A percentile compares a stretch with the other conserved stretches of the same genome.
Conservation (phyloP, 495 filamentous ascomycete genomes). For the Aspergillus wentii region DNA sequence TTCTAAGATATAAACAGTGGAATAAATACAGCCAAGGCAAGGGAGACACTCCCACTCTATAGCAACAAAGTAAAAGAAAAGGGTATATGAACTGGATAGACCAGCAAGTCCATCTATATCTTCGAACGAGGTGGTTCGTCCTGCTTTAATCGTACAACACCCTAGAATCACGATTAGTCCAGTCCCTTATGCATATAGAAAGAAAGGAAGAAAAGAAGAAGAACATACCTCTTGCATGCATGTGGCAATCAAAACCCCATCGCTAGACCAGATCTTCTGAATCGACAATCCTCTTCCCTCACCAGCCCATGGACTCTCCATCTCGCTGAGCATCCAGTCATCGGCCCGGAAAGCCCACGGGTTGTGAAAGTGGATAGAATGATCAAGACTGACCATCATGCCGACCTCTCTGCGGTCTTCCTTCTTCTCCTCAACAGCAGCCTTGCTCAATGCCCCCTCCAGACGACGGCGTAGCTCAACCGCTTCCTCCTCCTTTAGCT, state of each 20-base stretch:
- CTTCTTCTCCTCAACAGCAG: slow-evolving; percentile 12
- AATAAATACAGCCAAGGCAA: too few relatives aligned
- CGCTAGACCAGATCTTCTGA: slow-evolving; percentile 80
- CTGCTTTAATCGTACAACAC: slow-evolving; percentile 43
- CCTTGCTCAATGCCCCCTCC: slow-evolving; percentile 29
- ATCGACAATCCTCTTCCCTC: slow-evolving; percentile 83
- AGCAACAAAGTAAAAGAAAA: too few relatives aligned
- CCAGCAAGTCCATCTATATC: slow-evolving; percentile 25
- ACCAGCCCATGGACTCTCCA: slow-evolving; percentile 89
- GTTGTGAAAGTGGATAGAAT: slow-evolving; percentile 92
- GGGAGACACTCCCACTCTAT: too few relatives aligned
- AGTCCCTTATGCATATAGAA: neutral
- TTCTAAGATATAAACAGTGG: too few relatives aligned
- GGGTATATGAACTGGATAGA: too few relatives aligned
- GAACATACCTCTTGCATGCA: slow-evolving; percentile 42
- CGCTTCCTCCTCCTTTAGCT: slow-evolving; percentile 40
- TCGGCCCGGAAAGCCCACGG: slow-evolving; percentile 75
- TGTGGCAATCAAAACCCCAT: slow-evolving; percentile 75
- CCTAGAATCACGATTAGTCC: slow-evolving; percentile 20
- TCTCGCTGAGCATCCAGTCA: slow-evolving; percentile 92
- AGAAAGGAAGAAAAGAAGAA: slow-evolving; percentile 4
- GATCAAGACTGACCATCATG: slow-evolving; percentile 96
- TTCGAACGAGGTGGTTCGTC: slow-evolving; percentile 36
- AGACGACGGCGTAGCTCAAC: slow-evolving; percentile 32
- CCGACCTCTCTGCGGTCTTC: slow-evolving; percentile 51